Percentiles rank a stretch among this genome's conserved stretches.
Evolutionary conservation across 352 stramenopile genomes (phyloP).

Genomic region (Globisporangium middletonii): DNA sequence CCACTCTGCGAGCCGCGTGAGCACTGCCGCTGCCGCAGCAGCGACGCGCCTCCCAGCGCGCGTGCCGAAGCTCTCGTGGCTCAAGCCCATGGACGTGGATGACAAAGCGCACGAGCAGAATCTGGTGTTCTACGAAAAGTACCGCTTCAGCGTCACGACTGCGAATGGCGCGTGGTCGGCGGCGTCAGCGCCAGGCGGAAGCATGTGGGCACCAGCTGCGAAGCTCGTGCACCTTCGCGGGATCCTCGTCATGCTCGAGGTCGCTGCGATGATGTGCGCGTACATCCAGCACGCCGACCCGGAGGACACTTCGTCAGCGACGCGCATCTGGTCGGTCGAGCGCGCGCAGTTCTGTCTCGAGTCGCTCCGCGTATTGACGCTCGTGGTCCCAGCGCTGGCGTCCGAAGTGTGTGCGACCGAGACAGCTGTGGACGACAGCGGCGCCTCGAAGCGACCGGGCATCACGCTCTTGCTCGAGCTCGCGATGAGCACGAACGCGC

Average conservation of each 20-base stretch:
- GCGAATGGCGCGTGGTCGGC: slow-evolving; percentile 53
- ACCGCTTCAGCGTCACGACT: slow-evolving; percentile 60
- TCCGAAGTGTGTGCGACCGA: slow-evolving; percentile 76
- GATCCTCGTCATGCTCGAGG: slow-evolving; percentile 74
- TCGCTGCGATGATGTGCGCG: slow-evolving; percentile 59
- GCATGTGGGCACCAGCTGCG: slow-evolving; percentile 65
- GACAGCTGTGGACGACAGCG: slow-evolving; percentile 43
- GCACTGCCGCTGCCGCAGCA: slow-evolving; percentile 18
- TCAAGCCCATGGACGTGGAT: slow-evolving; percentile 77
- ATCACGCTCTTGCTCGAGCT: slow-evolving; percentile 76
- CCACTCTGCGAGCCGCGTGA: slow-evolving; percentile 33
- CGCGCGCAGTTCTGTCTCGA: slow-evolving; percentile 78
- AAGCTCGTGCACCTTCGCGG: slow-evolving; percentile 73
- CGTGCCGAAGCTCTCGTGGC: slow-evolving; percentile 65
- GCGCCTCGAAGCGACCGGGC: slow-evolving; percentile 33
- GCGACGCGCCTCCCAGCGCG: slow-evolving; percentile 56
- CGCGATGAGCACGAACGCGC: slow-evolving; percentile 58
- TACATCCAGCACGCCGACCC: slow-evolving; percentile 49
- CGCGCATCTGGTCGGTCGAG: slow-evolving; percentile 71
- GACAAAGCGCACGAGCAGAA: slow-evolving; percentile 84
- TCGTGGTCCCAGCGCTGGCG: slow-evolving; percentile 62
- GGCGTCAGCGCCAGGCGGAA: slow-evolving; percentile 35
- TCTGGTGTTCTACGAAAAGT: slow-evolving; percentile 80
- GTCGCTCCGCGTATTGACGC: slow-evolving; percentile 61
- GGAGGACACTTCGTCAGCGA: slow-evolving; percentile 44